Evolutionary conservation across 495 filamentous ascomycete genomes (phyloP).

Genomic region (Corynascus novoguineensis): DNA sequence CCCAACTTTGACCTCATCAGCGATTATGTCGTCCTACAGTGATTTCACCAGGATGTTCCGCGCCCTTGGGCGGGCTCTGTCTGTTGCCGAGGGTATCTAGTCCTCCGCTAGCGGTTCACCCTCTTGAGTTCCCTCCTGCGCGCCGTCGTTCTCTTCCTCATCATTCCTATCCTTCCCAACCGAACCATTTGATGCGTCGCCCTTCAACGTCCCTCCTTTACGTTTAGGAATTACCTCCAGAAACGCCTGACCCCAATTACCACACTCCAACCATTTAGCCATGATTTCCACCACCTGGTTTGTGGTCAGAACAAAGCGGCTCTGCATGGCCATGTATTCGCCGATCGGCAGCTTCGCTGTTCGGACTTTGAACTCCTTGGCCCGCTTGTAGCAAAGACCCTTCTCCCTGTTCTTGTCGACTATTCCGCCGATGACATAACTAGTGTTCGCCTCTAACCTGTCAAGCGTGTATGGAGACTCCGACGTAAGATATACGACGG

Average conservation of each 20-base stretch:
- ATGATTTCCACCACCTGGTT: slow-evolving; percentile 98
- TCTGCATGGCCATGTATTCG: slow-evolving; percentile 83
- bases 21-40: neutral
- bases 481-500: slow-evolving; percentile 77
- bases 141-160: slow-evolving; percentile 10
- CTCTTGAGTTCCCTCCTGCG: neutral
- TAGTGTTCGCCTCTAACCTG: slow-evolving; percentile 73
- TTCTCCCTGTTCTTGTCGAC: slow-evolving; percentile 97
- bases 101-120: neutral
- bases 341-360: slow-evolving; percentile 91
- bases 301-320: slow-evolving; percentile 74
- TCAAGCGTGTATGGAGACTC: slow-evolving; percentile 79
- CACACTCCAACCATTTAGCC: slow-evolving; percentile 79
- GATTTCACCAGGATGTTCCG: neutral
- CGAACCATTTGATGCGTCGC: slow-evolving; percentile 23
- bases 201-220: slow-evolving; percentile 63
- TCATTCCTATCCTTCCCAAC: slow-evolving; percentile 26
- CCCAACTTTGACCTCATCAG: neutral
- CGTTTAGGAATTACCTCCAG: slow-evolving; percentile 76
- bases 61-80: neutral
- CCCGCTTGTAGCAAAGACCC: slow-evolving; percentile 81
- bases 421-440: slow-evolving; percentile 88
- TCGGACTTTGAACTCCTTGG: slow-evolving; percentile 64
- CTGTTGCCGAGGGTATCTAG: neutral
- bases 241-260: slow-evolving; percentile 89